Evolutionary conservation across 192 early-diverging fungal species (phyloP), one percentile per base, ranked within the genome.

Genomic region (Backusella sp.): DNA sequence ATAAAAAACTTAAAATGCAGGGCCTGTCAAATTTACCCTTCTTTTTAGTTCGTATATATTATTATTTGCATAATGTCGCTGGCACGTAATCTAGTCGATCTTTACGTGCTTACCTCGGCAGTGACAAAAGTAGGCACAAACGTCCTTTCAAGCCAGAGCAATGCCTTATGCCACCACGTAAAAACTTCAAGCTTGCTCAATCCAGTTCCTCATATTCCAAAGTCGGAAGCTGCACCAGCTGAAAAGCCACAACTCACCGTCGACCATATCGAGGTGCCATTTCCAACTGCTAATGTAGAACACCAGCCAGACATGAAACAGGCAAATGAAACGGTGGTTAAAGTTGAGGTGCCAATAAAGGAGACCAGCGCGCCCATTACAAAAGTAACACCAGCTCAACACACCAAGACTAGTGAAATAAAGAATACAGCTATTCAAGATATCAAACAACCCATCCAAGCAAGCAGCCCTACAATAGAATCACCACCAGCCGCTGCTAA

Each of bases 181-280:
- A 81, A 74, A 36, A 81, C 80, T 2, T 81, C 76, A 21, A 77
- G 76, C 32, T 36, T 77, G 23, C 30, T 77, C 14, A 81, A 81
- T 62, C 72, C 80, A 12, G 17, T 49, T 21, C 21, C 49, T 30
- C 59, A 53, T 17, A 44, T 65, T 5, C 12, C 62, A 8, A 37
- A 62, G 53, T 1, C 19, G 56, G 26, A 62, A 28, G n/a, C 15
- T 6, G 26, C 34, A 26, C 11, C 23, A 66, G 0, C 49, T 23
- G 17, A 71, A 41, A 41, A 41, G 7, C 0, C 42, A 62, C 52
- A 19, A 72, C 53, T 15, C 6, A n/a, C 23, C 26, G n/a, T n/a
- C n/a, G 41, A 68, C n/a, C 65, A 52, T 35, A 5, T 36, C 2
- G 56, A 34, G 37, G 23, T n/a, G 9, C 14, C 36, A 30, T 23